Evolutionary conservation across 2,329 filamentous ascomycete species (phyloP).

Genomic region (Sclerotinia nivalis): DNA sequence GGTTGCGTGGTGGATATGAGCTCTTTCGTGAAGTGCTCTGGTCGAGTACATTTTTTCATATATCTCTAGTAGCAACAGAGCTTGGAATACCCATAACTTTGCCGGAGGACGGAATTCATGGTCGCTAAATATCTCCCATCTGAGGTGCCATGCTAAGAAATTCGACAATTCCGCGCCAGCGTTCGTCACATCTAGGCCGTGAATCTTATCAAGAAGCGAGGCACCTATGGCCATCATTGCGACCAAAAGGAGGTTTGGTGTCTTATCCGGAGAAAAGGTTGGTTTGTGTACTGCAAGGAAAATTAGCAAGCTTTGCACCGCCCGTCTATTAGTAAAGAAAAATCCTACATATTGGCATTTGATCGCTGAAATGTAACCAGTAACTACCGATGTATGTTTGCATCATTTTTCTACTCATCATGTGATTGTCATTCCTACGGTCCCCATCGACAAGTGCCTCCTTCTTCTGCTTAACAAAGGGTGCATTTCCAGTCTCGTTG

Average conservation of each 20-base stretch:
- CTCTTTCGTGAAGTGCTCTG: slow-evolving; percentile 84
- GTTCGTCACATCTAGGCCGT: slow-evolving; percentile 71
- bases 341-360: slow-evolving; percentile 71
- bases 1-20: slow-evolving; percentile 95
- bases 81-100: slow-evolving; percentile 95
- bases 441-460: slow-evolving; percentile 79
- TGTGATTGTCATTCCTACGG: slow-evolving; percentile 61
- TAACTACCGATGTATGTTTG: slow-evolving; percentile 91
- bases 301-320: slow-evolving; percentile 27
- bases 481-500: slow-evolving; percentile 74
- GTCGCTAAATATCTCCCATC: slow-evolving; percentile 93
- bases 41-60: slow-evolving; percentile 99
- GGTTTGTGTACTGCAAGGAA: slow-evolving; percentile 69
- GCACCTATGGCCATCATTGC: slow-evolving; percentile 92
- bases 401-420: slow-evolving; percentile 91
- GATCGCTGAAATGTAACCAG: slow-evolving; percentile 92
- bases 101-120: slow-evolving; percentile 86
- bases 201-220: slow-evolving; percentile 80
- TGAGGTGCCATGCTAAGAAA: slow-evolving; percentile 88
- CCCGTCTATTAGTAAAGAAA: neutral
- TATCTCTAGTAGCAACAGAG: slow-evolving; percentile 81
- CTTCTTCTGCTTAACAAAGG: slow-evolving; percentile 69
- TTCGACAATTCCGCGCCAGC: slow-evolving; percentile 82
- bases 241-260: slow-evolving; percentile 79
- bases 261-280: slow-evolving; percentile 85